A percentile compares a stretch with the other conserved stretches of the same genome.
Conservation (phyloP, 371 early-diverging fungal genomes). For the Circinella minor region DNA sequence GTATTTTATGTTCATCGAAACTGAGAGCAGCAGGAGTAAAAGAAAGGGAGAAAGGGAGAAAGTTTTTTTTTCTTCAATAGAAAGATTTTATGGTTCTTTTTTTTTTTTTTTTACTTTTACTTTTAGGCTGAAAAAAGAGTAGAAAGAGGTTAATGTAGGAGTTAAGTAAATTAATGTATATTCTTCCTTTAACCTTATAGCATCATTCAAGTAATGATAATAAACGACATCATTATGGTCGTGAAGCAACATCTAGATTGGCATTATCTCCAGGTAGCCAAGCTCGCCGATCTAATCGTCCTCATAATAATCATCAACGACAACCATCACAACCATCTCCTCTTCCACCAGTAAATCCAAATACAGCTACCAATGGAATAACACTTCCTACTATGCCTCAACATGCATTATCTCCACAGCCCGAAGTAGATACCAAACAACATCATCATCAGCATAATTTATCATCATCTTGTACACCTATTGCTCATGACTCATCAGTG, state of each 20-base stretch:
- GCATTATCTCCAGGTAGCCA: conserved; percentile 15
- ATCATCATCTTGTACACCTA: conserved; percentile 11
- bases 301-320: conserved; percentile 7
- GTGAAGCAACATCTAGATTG: conserved; percentile 15
- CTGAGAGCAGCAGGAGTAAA: neutral
- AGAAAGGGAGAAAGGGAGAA: neutral
- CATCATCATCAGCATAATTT: neutral
- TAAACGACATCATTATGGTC: conserved; percentile 13
- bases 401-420: conserved; percentile 2
- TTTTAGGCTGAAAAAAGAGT: neutral
- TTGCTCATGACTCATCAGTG: conserved; percentile 11
- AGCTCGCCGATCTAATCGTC: conserved; percentile 13
- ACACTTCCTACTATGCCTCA: conserved; percentile 10
- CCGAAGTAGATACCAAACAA: neutral
- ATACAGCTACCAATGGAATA: conserved; percentile 18
- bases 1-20: neutral
- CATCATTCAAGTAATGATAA: conserved; percentile 6
- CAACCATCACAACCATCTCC: conserved; percentile 18
- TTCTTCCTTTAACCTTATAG: neutral
- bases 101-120: neutral
- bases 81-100: conserved; percentile 4
- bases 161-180: neutral
- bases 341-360: conserved; percentile 7
- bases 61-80: neutral
- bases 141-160: neutral